Percentiles rank a stretch among this genome's conserved stretches.
Conservation (phyloP, 169 alveolate species). For the Ichthyophthirius multifiliis region DNA sequence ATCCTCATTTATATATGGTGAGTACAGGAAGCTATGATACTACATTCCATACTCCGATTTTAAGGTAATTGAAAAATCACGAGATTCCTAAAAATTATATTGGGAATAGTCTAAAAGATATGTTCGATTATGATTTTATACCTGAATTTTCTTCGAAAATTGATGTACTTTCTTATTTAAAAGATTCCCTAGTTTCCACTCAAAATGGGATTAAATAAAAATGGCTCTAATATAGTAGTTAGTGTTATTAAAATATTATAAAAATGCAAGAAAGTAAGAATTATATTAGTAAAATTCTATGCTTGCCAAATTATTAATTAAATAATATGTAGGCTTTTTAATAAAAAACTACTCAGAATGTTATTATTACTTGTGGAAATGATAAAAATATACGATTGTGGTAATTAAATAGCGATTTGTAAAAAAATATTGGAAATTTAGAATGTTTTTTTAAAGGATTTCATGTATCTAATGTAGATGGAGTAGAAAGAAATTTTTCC, state of each 20-base stretch:
- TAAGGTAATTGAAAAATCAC: neutral
- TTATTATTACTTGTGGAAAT: conserved; percentile 1
- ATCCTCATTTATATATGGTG: neutral
- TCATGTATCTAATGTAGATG: conserved; percentile 14
- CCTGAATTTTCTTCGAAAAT: conserved; percentile 3
- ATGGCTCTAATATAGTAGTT: neutral
- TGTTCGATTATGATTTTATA: conserved; percentile 10
- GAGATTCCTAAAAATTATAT: neutral
- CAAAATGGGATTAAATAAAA: neutral
- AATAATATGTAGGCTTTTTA: neutral
- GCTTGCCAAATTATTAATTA: neutral
- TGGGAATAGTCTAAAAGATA: neutral
- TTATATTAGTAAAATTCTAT: neutral
- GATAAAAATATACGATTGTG: conserved; percentile 13
- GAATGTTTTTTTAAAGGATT: neutral
- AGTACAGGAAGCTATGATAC: conserved; percentile 3
- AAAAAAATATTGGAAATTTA: neutral
- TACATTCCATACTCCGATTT: neutral
- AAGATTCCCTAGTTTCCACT: neutral
- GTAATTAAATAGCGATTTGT: neutral
- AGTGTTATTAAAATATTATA: neutral
- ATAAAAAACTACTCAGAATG: neutral
- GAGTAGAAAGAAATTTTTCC: neutral
- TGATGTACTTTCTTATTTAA: conserved; percentile 1
- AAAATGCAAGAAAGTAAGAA: neutral